Percentiles rank a stretch among this genome's conserved stretches.
Evolutionary conservation across 2,329 filamentous ascomycete genomes (phyloP).

Genomic region (Setomelanomma holmii): DNA sequence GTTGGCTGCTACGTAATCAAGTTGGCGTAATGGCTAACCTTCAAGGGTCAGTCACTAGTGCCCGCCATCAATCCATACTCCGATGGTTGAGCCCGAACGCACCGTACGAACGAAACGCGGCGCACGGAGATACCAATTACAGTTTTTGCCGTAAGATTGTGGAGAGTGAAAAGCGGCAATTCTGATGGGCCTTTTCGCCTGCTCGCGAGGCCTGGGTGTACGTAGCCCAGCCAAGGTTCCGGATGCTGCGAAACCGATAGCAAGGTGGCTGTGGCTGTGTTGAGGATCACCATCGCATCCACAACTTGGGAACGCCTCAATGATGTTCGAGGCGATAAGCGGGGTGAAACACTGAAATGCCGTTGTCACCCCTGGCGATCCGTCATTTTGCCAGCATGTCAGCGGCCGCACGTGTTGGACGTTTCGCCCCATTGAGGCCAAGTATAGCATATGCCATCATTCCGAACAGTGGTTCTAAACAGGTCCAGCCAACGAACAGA

Average conservation of each 20-base stretch:
- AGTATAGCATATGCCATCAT: slow-evolving; percentile 19
- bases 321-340: background rate
- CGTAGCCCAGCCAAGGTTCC: too few species aligned
- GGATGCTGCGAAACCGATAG: background rate
- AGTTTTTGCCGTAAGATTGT: background rate
- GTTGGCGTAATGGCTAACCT: background rate
- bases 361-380: slow-evolving; percentile 5
- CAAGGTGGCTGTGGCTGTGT: slow-evolving; percentile 21
- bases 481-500: slow-evolving; percentile 1
- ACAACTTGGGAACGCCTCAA: background rate
- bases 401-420: slow-evolving; percentile 2
- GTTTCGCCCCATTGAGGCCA: slow-evolving; percentile 5
- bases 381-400: slow-evolving; percentile 13
- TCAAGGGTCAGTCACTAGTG: background rate
- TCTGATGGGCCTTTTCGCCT: background rate
- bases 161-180: background rate
- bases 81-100: background rate
- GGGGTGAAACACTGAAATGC: background rate
- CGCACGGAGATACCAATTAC: background rate
- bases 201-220: background rate
- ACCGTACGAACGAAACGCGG: background rate
- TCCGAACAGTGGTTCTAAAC: background rate
- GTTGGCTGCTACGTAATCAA: background rate
- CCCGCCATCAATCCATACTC: background rate
- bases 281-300: slow-evolving; percentile 13